These are phyloP conservation scores for Neophaeococcomyces mojaviensis DNA, from an alignment of 2,329 filamentous ascomycete species.

Conservation along the genomic window DNA sequence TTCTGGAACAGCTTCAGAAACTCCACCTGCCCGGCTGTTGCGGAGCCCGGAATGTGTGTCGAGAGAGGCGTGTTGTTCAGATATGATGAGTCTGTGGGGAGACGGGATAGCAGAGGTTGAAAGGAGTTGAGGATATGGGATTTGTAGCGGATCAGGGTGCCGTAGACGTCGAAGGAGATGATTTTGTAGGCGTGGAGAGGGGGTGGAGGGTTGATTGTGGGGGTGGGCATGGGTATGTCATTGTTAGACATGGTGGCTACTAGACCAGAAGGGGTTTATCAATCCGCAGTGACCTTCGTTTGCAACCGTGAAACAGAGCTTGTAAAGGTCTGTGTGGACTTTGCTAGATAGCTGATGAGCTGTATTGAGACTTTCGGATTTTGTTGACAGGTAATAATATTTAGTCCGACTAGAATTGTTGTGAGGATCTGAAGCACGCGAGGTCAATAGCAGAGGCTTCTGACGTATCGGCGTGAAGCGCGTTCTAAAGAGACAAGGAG, in stretches of 20 bases:
- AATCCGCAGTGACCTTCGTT: too few relatives aligned
- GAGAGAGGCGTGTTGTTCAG: conserved; percentile 25
- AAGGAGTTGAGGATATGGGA: conserved; percentile 53
- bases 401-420: too few relatives aligned
- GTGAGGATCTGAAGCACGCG: too few relatives aligned
- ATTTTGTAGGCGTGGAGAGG: conserved; percentile 27
- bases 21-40: conserved; percentile 27
- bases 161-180: conserved; percentile 72
- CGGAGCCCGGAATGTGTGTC: conserved; percentile 13
- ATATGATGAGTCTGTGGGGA: conserved; percentile 17
- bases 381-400: too few relatives aligned
- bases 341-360: too few relatives aligned
- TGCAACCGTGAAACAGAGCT: too few relatives aligned
- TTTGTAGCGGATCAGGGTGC: conserved; percentile 74
- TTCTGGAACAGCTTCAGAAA: conserved; percentile 39
- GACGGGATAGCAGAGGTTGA: conserved; percentile 27
- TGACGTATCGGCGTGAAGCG: too few relatives aligned
- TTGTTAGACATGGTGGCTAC: not conserved
- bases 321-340: too few relatives aligned
- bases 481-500: too few relatives aligned
- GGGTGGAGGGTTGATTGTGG: conserved; percentile 15
- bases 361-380: too few relatives aligned
- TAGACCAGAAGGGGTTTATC: too few relatives aligned
- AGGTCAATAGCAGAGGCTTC: too few relatives aligned
- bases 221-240: conserved; percentile 19